A percentile compares a stretch with the other conserved stretches of the same genome.
These are phyloP conservation scores for Penicillium desertorum DNA, from an alignment of 495 filamentous ascomycete species.

Conservation along the genomic window DNA sequence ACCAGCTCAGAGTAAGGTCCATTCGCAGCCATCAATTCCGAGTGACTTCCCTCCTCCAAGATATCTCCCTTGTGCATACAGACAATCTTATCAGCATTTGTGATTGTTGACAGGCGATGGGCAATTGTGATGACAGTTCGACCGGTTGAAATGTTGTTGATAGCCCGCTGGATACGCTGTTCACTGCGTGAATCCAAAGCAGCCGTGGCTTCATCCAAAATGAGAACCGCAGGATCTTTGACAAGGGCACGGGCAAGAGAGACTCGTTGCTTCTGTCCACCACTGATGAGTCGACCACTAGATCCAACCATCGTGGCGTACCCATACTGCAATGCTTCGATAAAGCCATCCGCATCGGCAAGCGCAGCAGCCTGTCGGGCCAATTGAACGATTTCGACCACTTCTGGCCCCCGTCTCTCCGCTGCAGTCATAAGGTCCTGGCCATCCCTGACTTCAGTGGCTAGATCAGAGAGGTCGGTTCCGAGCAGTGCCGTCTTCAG, in stretches of 20 bases:
- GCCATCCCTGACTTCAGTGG: constrained; percentile 36
- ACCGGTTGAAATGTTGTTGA: constrained; percentile 46
- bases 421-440: constrained; percentile 35
- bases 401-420: constrained; percentile 26
- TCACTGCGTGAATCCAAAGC: constrained; percentile 55
- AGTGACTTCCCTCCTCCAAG: constrained; percentile 56
- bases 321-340: constrained; percentile 48
- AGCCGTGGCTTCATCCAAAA: constrained; percentile 80
- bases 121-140: constrained; percentile 51
- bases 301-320: constrained; percentile 54
- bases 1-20: constrained; percentile 50
- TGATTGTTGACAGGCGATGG: constrained; percentile 50
- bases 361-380: constrained; percentile 40
- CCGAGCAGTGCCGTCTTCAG: constrained; percentile 35
- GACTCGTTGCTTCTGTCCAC: constrained; percentile 64
- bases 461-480: constrained; percentile 33
- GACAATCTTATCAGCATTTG: constrained; percentile 65
- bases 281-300: constrained; percentile 58
- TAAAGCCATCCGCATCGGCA: constrained; percentile 47
- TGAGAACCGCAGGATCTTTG: constrained; percentile 75
- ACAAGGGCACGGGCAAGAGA: constrained; percentile 71
- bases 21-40: constrained; percentile 36
- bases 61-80: constrained; percentile 57
- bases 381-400: constrained; percentile 41
- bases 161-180: constrained; percentile 51